Percentiles rank a stretch among this genome's conserved stretches.
These are phyloP conservation scores for Pythium grandisporangium DNA, from an alignment of 352 stramenopile species.

Conservation along the genomic window DNA sequence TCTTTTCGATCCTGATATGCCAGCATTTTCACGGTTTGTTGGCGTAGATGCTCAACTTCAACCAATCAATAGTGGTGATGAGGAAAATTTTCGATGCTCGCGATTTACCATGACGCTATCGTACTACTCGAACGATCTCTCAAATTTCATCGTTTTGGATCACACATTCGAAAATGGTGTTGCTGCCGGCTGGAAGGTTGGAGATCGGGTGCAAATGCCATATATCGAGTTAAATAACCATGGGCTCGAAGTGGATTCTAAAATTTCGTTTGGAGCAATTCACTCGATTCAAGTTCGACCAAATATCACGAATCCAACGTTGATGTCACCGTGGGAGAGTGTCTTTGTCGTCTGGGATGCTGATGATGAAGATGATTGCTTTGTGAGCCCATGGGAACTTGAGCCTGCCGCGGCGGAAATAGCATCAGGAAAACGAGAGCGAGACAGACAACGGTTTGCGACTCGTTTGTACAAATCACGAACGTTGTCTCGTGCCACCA, in stretches of 20 bases:
- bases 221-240: constrained; percentile 56
- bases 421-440: constrained; percentile 28
- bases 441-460: constrained; percentile 22
- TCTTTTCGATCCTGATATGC: constrained; percentile 30
- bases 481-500: constrained; percentile 35
- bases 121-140: constrained; percentile 71
- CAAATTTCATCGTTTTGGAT: constrained; percentile 83
- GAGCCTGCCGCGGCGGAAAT: constrained; percentile 28
- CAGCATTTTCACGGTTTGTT: constrained; percentile 54
- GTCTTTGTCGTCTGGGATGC: constrained; percentile 66
- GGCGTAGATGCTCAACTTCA: constrained; percentile 53
- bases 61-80: constrained; percentile 17
- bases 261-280: constrained; percentile 60
- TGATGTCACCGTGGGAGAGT: constrained; percentile 68
- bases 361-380: constrained; percentile 50
- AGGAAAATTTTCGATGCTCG: too few species aligned
- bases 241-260: constrained; percentile 42
- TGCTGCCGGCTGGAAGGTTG: constrained; percentile 51
- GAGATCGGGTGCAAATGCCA: constrained; percentile 67
- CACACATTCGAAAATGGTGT: constrained; percentile 75
- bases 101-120: constrained; percentile 56
- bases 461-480: constrained; percentile 38
- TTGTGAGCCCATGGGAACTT: constrained; percentile 75
- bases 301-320: constrained; percentile 5
- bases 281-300: constrained; percentile 15